Conservation (phyloP, 495 filamentous ascomycete genomes). For the Neurospora sp. region DNA sequence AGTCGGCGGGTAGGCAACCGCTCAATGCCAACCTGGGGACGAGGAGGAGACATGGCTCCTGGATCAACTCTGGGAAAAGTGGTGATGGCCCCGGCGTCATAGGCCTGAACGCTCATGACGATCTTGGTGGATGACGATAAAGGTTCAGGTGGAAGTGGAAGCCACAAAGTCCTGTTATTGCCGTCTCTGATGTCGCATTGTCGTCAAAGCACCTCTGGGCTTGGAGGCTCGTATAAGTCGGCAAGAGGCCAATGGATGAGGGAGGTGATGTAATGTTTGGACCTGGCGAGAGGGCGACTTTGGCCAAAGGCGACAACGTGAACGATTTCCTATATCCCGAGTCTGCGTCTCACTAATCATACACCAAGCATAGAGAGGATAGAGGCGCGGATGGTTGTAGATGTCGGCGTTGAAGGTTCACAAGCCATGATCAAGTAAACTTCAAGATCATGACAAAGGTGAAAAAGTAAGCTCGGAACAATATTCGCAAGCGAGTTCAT, state of each 20-base stretch:
- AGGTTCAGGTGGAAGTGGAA: neutral
- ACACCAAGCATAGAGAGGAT: neutral
- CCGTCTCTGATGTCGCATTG: neutral
- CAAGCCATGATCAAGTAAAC: neutral
- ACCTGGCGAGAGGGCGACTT: neutral
- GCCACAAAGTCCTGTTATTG: slow-evolving; percentile 3
- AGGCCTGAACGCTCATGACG: slow-evolving; percentile 15
- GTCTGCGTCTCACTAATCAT: neutral
- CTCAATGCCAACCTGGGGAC: slow-evolving; percentile 78
- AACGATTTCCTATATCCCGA: neutral
- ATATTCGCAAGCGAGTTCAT: neutral
- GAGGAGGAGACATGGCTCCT: slow-evolving; percentile 42
- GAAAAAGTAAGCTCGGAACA: neutral
- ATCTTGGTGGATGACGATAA: neutral
- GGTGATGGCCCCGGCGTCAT: slow-evolving; percentile 18
- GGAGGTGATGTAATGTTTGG: neutral
- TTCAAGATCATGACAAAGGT: neutral
- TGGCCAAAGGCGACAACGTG: neutral
- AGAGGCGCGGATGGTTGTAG: neutral
- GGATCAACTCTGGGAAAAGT: slow-evolving; percentile 24
- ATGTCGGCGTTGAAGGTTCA: neutral
- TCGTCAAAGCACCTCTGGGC: neutral
- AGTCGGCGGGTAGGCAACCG: slow-evolving; percentile 62
- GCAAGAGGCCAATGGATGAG: neutral
- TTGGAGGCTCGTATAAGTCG: neutral